Percentiles rank a stretch among this genome's conserved stretches.
Evolutionary conservation across 179 eudicot genomes (phyloP).

Genomic region (Pouteria campechiana): DNA sequence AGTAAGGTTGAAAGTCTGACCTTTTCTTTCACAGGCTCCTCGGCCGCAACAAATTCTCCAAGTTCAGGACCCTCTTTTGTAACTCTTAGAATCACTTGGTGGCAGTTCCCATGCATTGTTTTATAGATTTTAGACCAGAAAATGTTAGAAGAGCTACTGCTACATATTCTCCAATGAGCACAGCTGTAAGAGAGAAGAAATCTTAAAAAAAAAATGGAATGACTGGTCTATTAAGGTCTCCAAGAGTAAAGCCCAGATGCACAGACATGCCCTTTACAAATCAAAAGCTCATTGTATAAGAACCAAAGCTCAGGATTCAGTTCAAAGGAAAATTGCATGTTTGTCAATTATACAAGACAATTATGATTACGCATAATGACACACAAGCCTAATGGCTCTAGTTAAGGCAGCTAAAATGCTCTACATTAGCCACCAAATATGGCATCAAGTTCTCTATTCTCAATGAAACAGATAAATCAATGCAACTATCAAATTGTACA

Average conservation of each 20-base stretch:
- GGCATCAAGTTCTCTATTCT: no score
- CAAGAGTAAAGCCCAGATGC: background rate
- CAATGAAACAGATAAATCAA: no score
- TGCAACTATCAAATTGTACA: no score
- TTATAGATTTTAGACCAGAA: constrained; percentile 88
- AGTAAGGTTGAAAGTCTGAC: no score
- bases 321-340: no score
- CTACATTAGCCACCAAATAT: no score
- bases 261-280: background rate
- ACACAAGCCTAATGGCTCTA: no score
- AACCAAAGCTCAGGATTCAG: no score
- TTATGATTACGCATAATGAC: no score
- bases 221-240: background rate
- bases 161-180: constrained; percentile 97
- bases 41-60: constrained; percentile 80
- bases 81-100: constrained; percentile 24
- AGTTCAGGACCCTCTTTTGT: constrained; percentile 48
- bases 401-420: no score
- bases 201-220: background rate
- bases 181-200: constrained; percentile 38
- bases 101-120: constrained; percentile 99
- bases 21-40: constrained; percentile 95
- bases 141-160: constrained; percentile 85
- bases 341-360: no score
- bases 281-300: background rate